These are phyloP conservation scores for Pistacia integerrima DNA, from an alignment of 345 rosid genomes.

Conservation along the genomic window DNA sequence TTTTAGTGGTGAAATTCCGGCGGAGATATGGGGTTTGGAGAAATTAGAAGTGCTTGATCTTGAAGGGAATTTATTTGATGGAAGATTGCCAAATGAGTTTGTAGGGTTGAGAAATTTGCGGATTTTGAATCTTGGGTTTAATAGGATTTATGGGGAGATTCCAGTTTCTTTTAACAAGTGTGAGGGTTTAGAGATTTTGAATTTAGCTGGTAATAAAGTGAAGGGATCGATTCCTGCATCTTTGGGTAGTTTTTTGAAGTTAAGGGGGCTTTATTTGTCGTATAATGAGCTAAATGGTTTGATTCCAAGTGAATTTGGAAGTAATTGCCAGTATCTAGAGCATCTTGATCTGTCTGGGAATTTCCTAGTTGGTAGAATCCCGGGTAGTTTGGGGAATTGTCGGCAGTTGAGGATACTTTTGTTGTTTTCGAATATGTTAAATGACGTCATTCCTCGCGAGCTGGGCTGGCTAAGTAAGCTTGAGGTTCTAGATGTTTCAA, in stretches of 20 bases:
- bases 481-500: constrained; percentile 33
- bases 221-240: constrained; percentile 22
- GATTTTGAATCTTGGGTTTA: constrained; percentile 41
- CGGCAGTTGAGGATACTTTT: constrained; percentile 26
- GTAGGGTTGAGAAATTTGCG: constrained; percentile 26
- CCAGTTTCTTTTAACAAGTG: constrained; percentile 19
- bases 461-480: constrained; percentile 32
- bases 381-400: constrained; percentile 30
- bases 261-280: constrained; percentile 31
- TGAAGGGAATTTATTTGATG: constrained; percentile 38
- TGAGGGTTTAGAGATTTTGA: constrained; percentile 30
- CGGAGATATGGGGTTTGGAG: constrained; percentile 32
- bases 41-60: constrained; percentile 35
- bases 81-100: constrained; percentile 25
- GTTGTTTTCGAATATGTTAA: constrained; percentile 36
- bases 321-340: constrained; percentile 23
- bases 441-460: constrained; percentile 29
- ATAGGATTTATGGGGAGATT: constrained; percentile 31
- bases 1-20: constrained; percentile 32
- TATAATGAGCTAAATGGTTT: constrained; percentile 30
- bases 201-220: constrained; percentile 34
- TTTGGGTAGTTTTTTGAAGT: constrained; percentile 21
- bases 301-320: constrained; percentile 23
- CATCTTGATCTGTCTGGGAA: constrained; percentile 42
- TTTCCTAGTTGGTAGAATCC: constrained; percentile 30